Percentiles rank a stretch among this genome's conserved stretches.
phyloP scores from a whole-genome alignment of 345 rosid species.

The Durio zibethinus region DNA sequence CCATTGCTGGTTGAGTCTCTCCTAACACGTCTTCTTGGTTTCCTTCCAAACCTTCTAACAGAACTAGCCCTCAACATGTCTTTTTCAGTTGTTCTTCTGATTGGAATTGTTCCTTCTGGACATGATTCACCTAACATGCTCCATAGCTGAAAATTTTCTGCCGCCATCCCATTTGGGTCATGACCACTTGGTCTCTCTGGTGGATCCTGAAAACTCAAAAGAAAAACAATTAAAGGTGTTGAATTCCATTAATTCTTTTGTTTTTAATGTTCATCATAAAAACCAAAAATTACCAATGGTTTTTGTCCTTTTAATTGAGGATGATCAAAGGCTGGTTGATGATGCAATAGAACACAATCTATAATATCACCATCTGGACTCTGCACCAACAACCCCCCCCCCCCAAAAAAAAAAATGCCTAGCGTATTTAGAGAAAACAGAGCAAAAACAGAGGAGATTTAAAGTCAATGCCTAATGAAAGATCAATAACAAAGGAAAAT shows the following conservation, averaged over 20 bases:
- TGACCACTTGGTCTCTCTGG: slow-evolving; percentile 67
- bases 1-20: slow-evolving; percentile 81
- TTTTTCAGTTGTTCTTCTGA: slow-evolving; percentile 80
- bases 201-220: slow-evolving; percentile 48
- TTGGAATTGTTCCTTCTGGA: slow-evolving; percentile 90
- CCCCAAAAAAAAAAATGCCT: background rate
- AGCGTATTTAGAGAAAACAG: slow-evolving; percentile 7
- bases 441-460: slow-evolving; percentile 1
- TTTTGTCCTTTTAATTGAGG: slow-evolving; percentile 60
- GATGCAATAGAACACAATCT: slow-evolving; percentile 76
- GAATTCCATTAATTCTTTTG: background rate
- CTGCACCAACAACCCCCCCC: slow-evolving; percentile 42
- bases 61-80: slow-evolving; percentile 84
- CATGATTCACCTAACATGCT: slow-evolving; percentile 69
- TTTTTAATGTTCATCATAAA: background rate
- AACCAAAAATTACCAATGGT: slow-evolving; percentile 51
- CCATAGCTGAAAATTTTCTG: slow-evolving; percentile 72
- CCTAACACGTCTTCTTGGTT: slow-evolving; percentile 48
- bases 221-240: background rate
- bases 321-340: slow-evolving; percentile 93
- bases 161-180: slow-evolving; percentile 17
- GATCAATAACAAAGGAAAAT: background rate
- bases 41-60: slow-evolving; percentile 61
- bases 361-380: slow-evolving; percentile 84
- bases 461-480: background rate